Conservation (phyloP, 2,329 filamentous ascomycete genomes). For the Fusarium sublunatum region DNA sequence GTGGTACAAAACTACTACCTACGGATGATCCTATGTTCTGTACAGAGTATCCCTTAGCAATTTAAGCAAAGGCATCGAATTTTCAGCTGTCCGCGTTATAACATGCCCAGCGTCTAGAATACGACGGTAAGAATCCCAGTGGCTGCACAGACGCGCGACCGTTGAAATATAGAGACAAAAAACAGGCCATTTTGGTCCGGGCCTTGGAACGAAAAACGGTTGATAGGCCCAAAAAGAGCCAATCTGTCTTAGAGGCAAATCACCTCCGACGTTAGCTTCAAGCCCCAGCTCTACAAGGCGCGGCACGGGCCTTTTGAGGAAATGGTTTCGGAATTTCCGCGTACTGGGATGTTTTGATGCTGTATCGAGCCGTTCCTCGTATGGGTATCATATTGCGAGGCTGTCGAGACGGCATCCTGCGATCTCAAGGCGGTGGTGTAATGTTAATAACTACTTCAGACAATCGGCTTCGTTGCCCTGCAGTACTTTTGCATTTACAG, state of each 20-base stretch:
- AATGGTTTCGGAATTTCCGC: too few species aligned
- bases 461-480: constrained; percentile 1
- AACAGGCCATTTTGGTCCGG: constrained; percentile 29
- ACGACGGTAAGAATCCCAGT: constrained; percentile 1
- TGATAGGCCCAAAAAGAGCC: not conserved
- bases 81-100: constrained; percentile 1
- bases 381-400: constrained; percentile 15
- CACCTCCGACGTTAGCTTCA: constrained; percentile 14
- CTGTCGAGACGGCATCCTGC: constrained; percentile 23
- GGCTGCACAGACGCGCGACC: constrained; percentile 12
- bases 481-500: constrained; percentile 16
- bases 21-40: too few species aligned
- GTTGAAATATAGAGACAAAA: constrained; percentile 19
- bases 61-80: not conserved
- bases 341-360: not conserved
- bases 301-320: constrained; percentile 19
- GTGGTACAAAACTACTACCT: too few species aligned
- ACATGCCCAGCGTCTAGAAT: constrained; percentile 18
- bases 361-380: not conserved
- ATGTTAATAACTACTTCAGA: not conserved
- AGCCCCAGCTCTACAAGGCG: constrained; percentile 11
- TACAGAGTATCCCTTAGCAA: too few species aligned
- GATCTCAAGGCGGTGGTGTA: too few species aligned
- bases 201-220: constrained; percentile 27
- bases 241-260: constrained; percentile 3